phyloP scores from a whole-genome alignment of 768 basidiomycete species.

The Mycena kentingensis region DNA sequence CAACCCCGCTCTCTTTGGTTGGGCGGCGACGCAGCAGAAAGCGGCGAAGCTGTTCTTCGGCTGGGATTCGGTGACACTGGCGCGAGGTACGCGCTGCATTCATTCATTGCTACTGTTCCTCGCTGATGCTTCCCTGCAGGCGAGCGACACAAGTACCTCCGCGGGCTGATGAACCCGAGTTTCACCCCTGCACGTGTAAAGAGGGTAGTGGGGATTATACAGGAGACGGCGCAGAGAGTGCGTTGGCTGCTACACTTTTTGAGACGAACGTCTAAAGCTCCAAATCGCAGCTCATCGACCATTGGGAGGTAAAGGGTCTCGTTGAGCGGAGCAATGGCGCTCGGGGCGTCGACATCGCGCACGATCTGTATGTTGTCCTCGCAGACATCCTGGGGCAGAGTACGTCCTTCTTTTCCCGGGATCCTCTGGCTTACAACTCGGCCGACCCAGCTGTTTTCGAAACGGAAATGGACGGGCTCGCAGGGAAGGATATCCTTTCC shows the following conservation, averaged over 20 bases:
- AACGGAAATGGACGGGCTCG: neutral
- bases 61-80: neutral
- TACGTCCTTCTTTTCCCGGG: neutral
- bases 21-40: neutral
- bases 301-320: neutral
- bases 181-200: neutral
- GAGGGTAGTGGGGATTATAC: neutral
- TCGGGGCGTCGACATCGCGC: neutral
- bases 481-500: neutral
- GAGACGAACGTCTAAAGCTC: neutral
- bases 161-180: neutral
- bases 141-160: neutral
- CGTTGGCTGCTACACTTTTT: neutral
- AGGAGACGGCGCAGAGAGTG: neutral
- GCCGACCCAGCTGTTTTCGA: neutral
- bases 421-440: neutral
- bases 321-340: too few relatives aligned
- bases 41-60: neutral
- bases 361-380: neutral
- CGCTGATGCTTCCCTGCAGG: neutral
- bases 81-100: neutral
- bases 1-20: neutral
- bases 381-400: neutral
- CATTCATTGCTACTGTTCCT: neutral
- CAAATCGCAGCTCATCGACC: neutral